Percentiles rank a stretch among this genome's conserved stretches.
Evolutionary conservation across 371 early-diverging fungal species (phyloP).

Genomic region (Mucor lusitanicus): DNA sequence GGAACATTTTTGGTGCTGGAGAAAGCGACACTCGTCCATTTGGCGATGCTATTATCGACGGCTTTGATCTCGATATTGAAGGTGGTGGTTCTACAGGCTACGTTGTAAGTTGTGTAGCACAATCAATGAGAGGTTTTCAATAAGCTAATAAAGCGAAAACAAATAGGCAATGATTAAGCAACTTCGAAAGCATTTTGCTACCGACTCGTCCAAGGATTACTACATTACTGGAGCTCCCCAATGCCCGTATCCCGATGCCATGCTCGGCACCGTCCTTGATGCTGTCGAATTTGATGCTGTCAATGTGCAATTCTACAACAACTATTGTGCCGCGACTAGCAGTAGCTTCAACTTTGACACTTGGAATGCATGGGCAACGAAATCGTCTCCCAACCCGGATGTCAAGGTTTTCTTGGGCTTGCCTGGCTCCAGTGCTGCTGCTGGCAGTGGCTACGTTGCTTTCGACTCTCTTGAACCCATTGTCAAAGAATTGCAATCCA

Average conservation of each 20-base stretch:
- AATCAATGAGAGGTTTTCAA: too few species aligned
- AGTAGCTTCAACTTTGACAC: conserved; percentile 64
- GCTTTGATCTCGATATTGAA: conserved; percentile 75
- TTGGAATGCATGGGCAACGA: conserved; percentile 65
- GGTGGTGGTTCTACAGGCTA: conserved; percentile 59
- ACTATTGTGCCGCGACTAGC: conserved; percentile 58
- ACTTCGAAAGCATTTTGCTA: conserved; percentile 45
- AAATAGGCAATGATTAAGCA: conserved; percentile 27
- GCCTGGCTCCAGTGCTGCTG: conserved; percentile 65
- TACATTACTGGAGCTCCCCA: conserved; percentile 73
- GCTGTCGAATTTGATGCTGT: conserved; percentile 61
- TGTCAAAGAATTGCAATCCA: conserved; percentile 25
- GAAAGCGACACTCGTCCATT: conserved; percentile 58
- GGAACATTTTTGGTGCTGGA: conserved; percentile 64
- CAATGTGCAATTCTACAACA: conserved; percentile 79
- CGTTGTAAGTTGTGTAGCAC: conserved; percentile 19
- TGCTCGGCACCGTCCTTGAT: conserved; percentile 43
- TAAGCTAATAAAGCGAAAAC: too few species aligned
- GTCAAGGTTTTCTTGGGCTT: conserved; percentile 63
- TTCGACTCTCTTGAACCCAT: conserved; percentile 36
- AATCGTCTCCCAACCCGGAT: conserved; percentile 54
- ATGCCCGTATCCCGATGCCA: conserved; percentile 71
- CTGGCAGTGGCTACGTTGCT: conserved; percentile 62
- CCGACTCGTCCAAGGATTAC: conserved; percentile 28
- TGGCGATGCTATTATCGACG: conserved; percentile 63